Base-by-base conservation (phyloP, 805 yeast species). In the Teunomyces tritomae region DNA sequence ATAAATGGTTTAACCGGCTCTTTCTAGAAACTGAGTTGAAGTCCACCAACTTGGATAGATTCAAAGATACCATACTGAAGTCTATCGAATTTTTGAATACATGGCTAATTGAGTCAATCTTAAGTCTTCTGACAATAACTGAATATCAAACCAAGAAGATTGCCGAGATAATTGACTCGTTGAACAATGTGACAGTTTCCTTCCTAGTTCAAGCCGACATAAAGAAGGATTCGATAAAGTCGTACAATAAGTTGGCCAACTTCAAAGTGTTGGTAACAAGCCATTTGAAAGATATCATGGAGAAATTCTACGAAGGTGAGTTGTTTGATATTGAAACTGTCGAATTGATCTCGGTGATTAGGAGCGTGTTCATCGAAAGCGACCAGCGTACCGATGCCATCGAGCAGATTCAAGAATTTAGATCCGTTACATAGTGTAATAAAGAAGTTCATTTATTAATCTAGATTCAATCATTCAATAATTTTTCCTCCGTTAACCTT, bases 401-500 rank as follows among this genome's bases (percentile, higher is more conserved):
- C 27, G 60, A 60, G 17, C 83, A 79, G 50, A 79, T 80, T 35
- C 52, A 64, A 28, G 76, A 74, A 28, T 69, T 76, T 28, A 64
- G 84, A 49, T 42, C 8, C 17, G 16, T 37, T 24, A 37, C 40
- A 8, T 37, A 37, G 40, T 17, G 4, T 20, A 20, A 36, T 24
- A 5, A 11, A 11, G 10, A 13, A 20, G 20, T 36, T 33, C 20
- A 32, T 20, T 26, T 43, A 27, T 27, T 35, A 34, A 20, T 7
- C 7, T 10, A 9, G 20, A 32, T 16, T 11, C 11, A 32, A n/a
- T 28, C 11, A 48, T n/a, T 66, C 72, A 45, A 85, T 59, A 39
- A 76, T 70, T 57, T 77, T 77, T 9, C 96, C 96, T 28, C 76
- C 74, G 41, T 77, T 73, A 49, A 92, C 85, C 58, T 82, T 82